Conservation (phyloP, 2,329 filamentous ascomycete species). For the Colletotrichum liaoningense region DNA sequence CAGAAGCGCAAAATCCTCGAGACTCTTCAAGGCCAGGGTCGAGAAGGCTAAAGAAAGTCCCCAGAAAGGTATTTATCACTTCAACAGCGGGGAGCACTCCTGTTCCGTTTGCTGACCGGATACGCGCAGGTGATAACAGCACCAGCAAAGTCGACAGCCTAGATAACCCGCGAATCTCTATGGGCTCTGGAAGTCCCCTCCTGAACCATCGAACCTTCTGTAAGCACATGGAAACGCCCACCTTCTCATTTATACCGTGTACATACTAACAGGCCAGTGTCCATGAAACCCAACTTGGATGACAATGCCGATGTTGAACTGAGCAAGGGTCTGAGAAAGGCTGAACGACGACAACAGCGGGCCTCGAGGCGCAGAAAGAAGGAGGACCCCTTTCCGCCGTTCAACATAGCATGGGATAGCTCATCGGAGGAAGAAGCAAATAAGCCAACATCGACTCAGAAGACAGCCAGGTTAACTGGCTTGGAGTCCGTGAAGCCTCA, state of each 20-base stretch:
- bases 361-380: constrained; percentile 1
- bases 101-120: background rate
- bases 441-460: background rate
- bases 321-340: constrained; percentile 20
- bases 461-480: background rate
- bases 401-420: background rate
- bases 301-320: constrained; percentile 28
- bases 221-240: background rate
- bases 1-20: constrained; percentile 45
- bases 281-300: constrained; percentile 23
- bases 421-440: background rate
- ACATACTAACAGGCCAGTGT: constrained; percentile 15
- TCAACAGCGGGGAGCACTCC: background rate
- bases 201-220: constrained; percentile 20
- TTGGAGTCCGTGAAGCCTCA: background rate
- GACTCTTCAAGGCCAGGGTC: constrained; percentile 45
- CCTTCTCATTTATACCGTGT: no score
- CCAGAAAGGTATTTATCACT: constrained; percentile 6
- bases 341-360: background rate
- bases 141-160: background rate
- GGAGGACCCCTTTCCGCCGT: background rate
- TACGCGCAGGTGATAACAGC: background rate
- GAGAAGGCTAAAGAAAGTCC: constrained; percentile 39
- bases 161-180: background rate
- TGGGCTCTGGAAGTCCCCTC: background rate